Percentiles rank a stretch among this genome's conserved stretches.
These are phyloP conservation scores for Phlebopus sp. DNA, from an alignment of 1,284 basidiomycete genomes.

Conservation along the genomic window DNA sequence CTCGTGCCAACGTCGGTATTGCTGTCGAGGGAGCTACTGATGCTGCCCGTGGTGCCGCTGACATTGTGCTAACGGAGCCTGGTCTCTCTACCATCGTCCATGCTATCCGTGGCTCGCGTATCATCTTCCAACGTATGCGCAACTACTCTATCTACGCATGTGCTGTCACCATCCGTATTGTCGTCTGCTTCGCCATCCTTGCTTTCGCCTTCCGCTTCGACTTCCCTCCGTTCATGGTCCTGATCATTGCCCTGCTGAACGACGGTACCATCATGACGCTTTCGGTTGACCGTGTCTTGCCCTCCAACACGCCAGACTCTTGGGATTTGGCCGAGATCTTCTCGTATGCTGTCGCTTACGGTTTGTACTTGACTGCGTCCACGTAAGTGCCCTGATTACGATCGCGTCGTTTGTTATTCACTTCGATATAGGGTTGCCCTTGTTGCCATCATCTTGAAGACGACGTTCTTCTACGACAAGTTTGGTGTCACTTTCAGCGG, in stretches of 20 bases:
- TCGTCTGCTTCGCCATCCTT: constrained; percentile 94
- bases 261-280: constrained; percentile 99
- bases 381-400: constrained; percentile 55
- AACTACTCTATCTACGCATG: constrained; percentile 82
- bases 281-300: constrained; percentile 94
- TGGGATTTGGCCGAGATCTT: constrained; percentile 98
- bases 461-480: constrained; percentile 85
- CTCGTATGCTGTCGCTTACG: constrained; percentile 92
- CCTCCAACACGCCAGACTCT: constrained; percentile 87
- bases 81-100: constrained; percentile 86
- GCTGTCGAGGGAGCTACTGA: constrained; percentile 88
- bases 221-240: constrained; percentile 99
- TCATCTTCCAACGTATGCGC: constrained; percentile 87
- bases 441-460: constrained; percentile 84
- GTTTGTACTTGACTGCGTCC: constrained; percentile 87
- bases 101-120: constrained; percentile 80
- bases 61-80: constrained; percentile 82
- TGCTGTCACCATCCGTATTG: constrained; percentile 96
- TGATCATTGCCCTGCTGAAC: constrained; percentile 95
- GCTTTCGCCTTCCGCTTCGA: constrained; percentile 96
- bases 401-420: constrained; percentile 18
- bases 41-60: constrained; percentile 82
- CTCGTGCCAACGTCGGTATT: constrained; percentile 84
- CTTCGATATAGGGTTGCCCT: constrained; percentile 59
- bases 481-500: constrained; percentile 71